phyloP scores from a whole-genome alignment of 768 basidiomycete genomes.

The Boletellus sp. region DNA sequence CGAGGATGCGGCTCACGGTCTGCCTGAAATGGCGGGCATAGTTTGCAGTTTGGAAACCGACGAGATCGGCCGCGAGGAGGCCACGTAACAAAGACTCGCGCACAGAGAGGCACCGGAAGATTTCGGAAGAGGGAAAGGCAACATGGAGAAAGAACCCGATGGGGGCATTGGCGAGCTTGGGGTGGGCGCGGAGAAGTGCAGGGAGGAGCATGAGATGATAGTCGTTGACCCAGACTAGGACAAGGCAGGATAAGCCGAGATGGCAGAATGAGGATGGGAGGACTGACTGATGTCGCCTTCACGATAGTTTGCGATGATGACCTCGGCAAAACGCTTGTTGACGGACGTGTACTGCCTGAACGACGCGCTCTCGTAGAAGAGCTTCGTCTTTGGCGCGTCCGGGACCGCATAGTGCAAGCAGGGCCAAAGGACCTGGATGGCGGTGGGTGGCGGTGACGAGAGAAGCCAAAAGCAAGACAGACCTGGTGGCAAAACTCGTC shows the following conservation, averaged over 20 bases:
- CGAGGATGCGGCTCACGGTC: conserved; percentile 76
- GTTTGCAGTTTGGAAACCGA: conserved; percentile 88
- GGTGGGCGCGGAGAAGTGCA: conserved; percentile 66
- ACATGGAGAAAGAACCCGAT: conserved; percentile 94
- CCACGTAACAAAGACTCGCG: conserved; percentile 77
- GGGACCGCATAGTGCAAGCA: conserved; percentile 84
- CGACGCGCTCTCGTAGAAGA: conserved; percentile 73
- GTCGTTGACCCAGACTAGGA: conserved; percentile 79
- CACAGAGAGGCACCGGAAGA: conserved; percentile 86
- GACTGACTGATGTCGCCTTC: conserved; percentile 78
- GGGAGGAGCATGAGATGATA: conserved; percentile 96
- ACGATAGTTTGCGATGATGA: conserved; percentile 73
- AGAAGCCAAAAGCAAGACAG: conserved; percentile 18
- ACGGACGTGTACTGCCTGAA: conserved; percentile 87
- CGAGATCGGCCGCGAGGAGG: conserved; percentile 88
- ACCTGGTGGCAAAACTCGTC: conserved; percentile 87
- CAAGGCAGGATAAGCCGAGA: conserved; percentile 1
- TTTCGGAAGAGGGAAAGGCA: conserved; percentile 93
- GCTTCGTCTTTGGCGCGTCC: conserved; percentile 81
- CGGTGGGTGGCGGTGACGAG: conserved; percentile 9
- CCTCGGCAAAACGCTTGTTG: conserved; percentile 86
- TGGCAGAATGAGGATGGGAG: neutral
- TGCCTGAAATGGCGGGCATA: conserved; percentile 83
- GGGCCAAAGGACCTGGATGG: conserved; percentile 69
- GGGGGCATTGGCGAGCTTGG: conserved; percentile 41